A percentile compares a stretch with the other conserved stretches of the same genome.
Evolutionary conservation across 345 rosid species (phyloP).

Genomic region (Gossypium herbaceum): DNA sequence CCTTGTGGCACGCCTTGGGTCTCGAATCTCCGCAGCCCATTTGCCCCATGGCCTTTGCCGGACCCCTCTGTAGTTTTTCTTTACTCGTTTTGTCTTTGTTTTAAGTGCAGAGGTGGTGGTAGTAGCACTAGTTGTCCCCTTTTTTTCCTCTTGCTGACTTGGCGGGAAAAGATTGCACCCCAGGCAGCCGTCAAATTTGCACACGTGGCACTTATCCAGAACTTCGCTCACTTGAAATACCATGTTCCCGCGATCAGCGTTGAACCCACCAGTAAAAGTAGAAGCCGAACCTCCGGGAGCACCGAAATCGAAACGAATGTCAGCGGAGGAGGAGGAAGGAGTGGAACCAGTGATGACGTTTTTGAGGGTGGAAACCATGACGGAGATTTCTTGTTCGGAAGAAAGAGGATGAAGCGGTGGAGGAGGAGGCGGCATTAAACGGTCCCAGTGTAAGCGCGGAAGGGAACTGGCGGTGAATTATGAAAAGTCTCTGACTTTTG

Average conservation of each 20-base stretch:
- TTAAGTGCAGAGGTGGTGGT: background rate
- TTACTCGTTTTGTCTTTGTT: constrained; percentile 28
- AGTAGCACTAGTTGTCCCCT: background rate
- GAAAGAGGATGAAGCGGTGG: constrained; percentile 28
- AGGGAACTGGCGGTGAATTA: background rate
- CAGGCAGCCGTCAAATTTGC: constrained; percentile 55
- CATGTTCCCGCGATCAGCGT: background rate
- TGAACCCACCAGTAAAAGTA: background rate
- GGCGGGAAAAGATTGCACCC: constrained; percentile 82
- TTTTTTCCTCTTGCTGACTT: constrained; percentile 21
- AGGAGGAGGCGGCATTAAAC: background rate
- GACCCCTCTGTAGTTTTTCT: constrained; percentile 86
- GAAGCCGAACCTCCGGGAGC: constrained; percentile 10
- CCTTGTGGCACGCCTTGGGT: constrained; percentile 46
- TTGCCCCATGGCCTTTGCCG: constrained; percentile 99
- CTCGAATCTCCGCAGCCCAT: constrained; percentile 95
- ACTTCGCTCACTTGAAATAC: constrained; percentile 30
- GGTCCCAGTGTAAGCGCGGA: constrained; percentile 25
- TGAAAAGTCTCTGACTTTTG: background rate
- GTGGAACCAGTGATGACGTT: constrained; percentile 27
- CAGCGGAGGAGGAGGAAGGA: background rate
- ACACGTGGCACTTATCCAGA: constrained; percentile 52
- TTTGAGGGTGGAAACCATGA: constrained; percentile 52
- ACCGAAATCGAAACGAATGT: background rate
- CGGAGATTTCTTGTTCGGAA: constrained; percentile 53